Base-by-base conservation (phyloP, 1,139 yeast species). In the Chernovozyma sophiae-reginae region DNA sequence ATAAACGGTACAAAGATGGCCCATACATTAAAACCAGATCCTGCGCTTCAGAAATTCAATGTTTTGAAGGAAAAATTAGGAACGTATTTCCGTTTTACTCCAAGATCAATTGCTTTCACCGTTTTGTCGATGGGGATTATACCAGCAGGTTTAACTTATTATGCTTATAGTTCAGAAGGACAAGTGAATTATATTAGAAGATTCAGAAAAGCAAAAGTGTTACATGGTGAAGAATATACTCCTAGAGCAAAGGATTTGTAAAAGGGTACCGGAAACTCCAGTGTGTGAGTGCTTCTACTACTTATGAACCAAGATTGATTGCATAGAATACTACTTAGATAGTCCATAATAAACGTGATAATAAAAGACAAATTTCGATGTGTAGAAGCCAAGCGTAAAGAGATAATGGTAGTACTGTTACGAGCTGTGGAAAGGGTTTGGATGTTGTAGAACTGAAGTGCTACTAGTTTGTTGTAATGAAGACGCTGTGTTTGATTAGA, bases 211-310 rank as follows among this genome's bases (percentile, higher is more conserved):
- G 55, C 52, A 19, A 58, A 60, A 22, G 56, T 70, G 14, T 59
- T 68, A 47, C 32, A 58, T 38, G 63, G 61, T 18, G 64, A 59
- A 39, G 69, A 65, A 29, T 70, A 68, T 47, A 61, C 59, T 39
- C 75, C 75, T 45, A 68, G 75, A 58, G 61, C 59, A 41, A 68
- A 69, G 52, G 73, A 69, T 48, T 67, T 69, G 57, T 67, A 56
- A 52, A 24, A 7, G n/a, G n/a, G n/a, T n/a, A n/a, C n/a, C n/a
- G n/a, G n/a, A n/a, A n/a, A n/a, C n/a, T n/a, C n/a, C n/a, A n/a
- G n/a, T n/a, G n/a, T n/a, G n/a, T n/a, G n/a, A n/a, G n/a, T n/a
- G n/a, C n/a, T n/a, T n/a, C n/a, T n/a, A n/a, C n/a, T n/a, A n/a
- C n/a, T n/a, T n/a, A n/a, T n/a, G n/a, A n/a, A n/a, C n/a, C n/a